Conservation (phyloP, 257 asterid genomes). For the Salvia miltiorrhiza region DNA sequence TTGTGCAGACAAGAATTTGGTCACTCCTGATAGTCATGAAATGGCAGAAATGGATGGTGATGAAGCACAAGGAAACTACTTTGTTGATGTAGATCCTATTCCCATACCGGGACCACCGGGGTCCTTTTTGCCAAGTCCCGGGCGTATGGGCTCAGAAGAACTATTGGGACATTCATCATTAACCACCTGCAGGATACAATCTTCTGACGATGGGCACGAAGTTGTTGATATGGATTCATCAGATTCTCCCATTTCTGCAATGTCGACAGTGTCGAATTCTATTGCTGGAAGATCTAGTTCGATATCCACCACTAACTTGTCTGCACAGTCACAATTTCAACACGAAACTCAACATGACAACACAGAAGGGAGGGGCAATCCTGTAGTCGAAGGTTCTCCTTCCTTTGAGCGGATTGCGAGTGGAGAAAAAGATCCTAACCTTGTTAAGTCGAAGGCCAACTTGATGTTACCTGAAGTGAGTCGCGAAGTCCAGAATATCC, state of each 20-base stretch:
- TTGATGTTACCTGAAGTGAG: conserved; percentile 22
- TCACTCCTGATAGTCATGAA: conserved; percentile 18
- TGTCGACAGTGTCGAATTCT: conserved; percentile 49
- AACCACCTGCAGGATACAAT: conserved; percentile 65
- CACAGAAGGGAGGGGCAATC: conserved; percentile 27
- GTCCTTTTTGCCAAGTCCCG: conserved; percentile 88
- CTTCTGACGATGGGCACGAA: conserved; percentile 68
- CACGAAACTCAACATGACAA: conserved; percentile 32
- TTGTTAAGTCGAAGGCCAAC: conserved; percentile 28
- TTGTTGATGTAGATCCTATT: conserved; percentile 69
- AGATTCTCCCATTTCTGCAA: conserved; percentile 70
- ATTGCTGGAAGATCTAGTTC: conserved; percentile 50
- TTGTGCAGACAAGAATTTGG: conserved; percentile 34
- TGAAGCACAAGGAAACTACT: conserved; percentile 54
- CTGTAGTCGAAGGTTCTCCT: conserved; percentile 31
- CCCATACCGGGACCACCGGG: conserved; percentile 98
- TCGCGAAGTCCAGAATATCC: conserved; percentile 36
- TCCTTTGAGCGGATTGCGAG: conserved; percentile 22
- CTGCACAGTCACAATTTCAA: conserved; percentile 27
- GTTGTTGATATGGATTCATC: conserved; percentile 59
- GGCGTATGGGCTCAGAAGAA: conserved; percentile 74
- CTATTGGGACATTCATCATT: conserved; percentile 75
- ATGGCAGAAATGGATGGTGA: conserved; percentile 38
- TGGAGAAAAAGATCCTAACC: conserved; percentile 26
- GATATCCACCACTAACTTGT: conserved; percentile 33